A percentile compares a stretch with the other conserved stretches of the same genome.
Evolutionary conservation across 805 yeast genomes (phyloP).

Genomic region (Ogataea ganodermae): DNA sequence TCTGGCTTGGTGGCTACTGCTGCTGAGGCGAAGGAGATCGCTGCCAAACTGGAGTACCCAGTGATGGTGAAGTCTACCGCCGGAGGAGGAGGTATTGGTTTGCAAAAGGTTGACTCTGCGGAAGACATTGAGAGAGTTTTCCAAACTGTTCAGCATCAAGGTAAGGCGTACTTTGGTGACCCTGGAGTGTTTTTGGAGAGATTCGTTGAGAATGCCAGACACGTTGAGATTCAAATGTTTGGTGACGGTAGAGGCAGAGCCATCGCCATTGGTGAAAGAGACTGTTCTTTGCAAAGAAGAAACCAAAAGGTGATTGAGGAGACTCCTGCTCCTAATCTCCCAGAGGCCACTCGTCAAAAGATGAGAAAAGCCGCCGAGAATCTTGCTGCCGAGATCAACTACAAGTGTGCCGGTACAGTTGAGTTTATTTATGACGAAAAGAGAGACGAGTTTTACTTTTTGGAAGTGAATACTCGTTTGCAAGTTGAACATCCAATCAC

Average conservation of each 20-base stretch:
- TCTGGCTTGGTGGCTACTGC: conserved; percentile 76
- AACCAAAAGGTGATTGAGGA: conserved; percentile 96
- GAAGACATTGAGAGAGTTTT: conserved; percentile 82
- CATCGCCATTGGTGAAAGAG: conserved; percentile 94
- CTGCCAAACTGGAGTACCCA: conserved; percentile 78
- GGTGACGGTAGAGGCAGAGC: conserved; percentile 96
- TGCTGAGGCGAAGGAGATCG: conserved; percentile 74
- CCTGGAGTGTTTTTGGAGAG: conserved; percentile 94
- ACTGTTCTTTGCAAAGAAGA: conserved; percentile 95
- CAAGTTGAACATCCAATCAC: conserved; percentile 99
- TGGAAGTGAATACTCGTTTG: conserved; percentile 94
- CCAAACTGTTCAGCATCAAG: conserved; percentile 91
- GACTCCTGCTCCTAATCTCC: conserved; percentile 95
- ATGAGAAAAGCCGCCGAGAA: conserved; percentile 86
- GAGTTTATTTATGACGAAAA: conserved; percentile 89
- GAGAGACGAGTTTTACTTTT: conserved; percentile 87
- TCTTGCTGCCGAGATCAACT: conserved; percentile 77
- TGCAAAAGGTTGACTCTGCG: conserved; percentile 86
- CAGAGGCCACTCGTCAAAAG: conserved; percentile 69
- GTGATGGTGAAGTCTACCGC: conserved; percentile 97
- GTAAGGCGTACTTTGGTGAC: conserved; percentile 90
- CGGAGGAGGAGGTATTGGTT: conserved; percentile 99
- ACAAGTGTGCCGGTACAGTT: conserved; percentile 97
- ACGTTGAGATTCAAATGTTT: conserved; percentile 93
- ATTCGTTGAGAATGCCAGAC: conserved; percentile 93